phyloP scores from a whole-genome alignment of 2,329 filamentous ascomycete species.

The Berkeleyomyces rouxiae region DNA sequence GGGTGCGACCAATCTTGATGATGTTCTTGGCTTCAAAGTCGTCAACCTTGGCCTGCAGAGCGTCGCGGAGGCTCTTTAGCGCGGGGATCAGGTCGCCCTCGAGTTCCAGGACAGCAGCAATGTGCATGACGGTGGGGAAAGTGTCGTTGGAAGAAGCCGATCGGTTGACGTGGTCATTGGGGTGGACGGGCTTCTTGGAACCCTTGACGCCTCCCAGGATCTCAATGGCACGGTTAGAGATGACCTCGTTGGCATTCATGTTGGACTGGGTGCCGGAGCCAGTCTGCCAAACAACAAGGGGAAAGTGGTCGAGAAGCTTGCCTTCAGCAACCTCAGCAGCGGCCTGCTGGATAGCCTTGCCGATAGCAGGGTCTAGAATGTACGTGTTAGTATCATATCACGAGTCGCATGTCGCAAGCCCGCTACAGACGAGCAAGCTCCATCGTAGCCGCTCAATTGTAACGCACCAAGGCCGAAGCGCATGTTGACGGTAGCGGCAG shows the following conservation, averaged over 20 bases:
- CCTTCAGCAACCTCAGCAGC: slow-evolving; percentile 82
- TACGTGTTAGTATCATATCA: not conserved
- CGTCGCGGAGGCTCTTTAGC: slow-evolving; percentile 63
- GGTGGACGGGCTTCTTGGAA: slow-evolving; percentile 95
- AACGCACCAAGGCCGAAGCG: slow-evolving; percentile 65
- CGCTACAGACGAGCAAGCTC: not conserved
- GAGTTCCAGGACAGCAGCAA: slow-evolving; percentile 86
- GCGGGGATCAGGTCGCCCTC: slow-evolving; percentile 73
- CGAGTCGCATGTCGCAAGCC: not conserved
- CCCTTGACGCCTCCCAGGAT: slow-evolving; percentile 89
- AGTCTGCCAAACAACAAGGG: slow-evolving; percentile 97
- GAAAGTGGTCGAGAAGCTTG: slow-evolving; percentile 94
- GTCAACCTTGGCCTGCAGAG: slow-evolving; percentile 75
- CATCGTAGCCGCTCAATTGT: not conserved
- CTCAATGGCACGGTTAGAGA: slow-evolving; percentile 97
- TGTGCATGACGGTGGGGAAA: slow-evolving; percentile 99
- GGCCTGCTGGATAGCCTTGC: slow-evolving; percentile 85
- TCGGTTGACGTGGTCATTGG: slow-evolving; percentile 99
- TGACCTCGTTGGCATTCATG: slow-evolving; percentile 99
- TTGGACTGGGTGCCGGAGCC: slow-evolving; percentile 97
- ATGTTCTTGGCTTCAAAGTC: slow-evolving; percentile 72
- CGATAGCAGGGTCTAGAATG: slow-evolving; percentile 61
- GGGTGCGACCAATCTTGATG: slow-evolving; percentile 97
- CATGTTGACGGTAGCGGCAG: slow-evolving; percentile 91
- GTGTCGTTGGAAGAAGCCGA: slow-evolving; percentile 97